Base-by-base conservation (phyloP, 768 basidiomycete genomes). In the Rhizopogon vesiculosus region DNA sequence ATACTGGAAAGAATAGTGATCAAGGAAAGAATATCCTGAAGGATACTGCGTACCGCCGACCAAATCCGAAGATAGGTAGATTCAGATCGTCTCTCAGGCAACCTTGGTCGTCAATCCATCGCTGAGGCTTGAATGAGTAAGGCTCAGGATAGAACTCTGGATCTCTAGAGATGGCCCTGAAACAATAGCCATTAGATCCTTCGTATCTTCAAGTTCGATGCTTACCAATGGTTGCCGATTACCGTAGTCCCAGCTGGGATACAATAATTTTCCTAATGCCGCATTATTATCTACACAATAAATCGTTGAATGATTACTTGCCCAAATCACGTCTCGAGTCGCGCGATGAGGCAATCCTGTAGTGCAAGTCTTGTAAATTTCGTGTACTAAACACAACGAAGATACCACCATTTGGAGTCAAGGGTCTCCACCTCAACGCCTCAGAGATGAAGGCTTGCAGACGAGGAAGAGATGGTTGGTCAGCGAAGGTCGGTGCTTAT, bases 1-100 rank as follows among this genome's bases (percentile, higher is more conserved):
- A 85, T 74, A 25, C 82, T 78, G 25, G 19, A n/a, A 33, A 5
- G 33, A 39, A 12, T 13, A 31, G 19, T 29, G 40, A 43, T 53
- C 33, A 10, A 33, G 19, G n/a, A 45, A 22, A 10, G 22, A 22
- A 22, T 22, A 22, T 22, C 22, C 22, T 22, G 42, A 45, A 49
- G 53, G 31, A 40, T 50, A 16, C 13, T 42, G 31, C 44, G 42
- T 40, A 63, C 68, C 49, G 49, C 56, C 78, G 62, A 12, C 79
- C 80, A 58, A 79, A 81, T 0, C 81, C 79, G 51, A 81, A 83
- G 16, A 75, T 65, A 59, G 72, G 80, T 2, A 72, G 63, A 57
- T 72, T 77, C 13, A 80, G 57, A 51, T 79, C 78, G 12, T 79
- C 76, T 31, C 72, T 69, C 3, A 82, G 45, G 19, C 33, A 15